Base-by-base conservation (phyloP, 164 flowering plant species). In the Stephania yunnanensis region DNA sequence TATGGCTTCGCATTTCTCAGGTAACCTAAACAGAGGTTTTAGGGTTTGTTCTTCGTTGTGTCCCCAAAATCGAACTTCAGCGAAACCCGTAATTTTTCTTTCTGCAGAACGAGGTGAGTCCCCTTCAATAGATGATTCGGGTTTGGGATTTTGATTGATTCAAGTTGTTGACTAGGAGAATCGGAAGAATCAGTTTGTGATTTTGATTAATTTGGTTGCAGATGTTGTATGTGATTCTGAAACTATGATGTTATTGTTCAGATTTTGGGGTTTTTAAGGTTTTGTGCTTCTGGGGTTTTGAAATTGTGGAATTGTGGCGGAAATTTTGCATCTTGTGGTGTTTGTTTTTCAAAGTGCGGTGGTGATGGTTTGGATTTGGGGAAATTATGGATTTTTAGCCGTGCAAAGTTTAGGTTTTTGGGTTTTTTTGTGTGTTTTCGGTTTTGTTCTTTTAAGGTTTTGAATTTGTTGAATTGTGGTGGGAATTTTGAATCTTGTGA, bases 51-150 rank as follows among this genome's bases (percentile, higher is more conserved):
- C 36, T 65, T 66, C 69, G 3, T 42, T 66, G 4, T 42, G 66
- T 66, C 2, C 30, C 12, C 66, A 29, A 25, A 42, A 29, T 13
- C 36, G 69, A 42, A 66, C 25, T 30, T 25, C 69, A 11, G 69
- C 69, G 5, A 66, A 66, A 66, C 69, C 69, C 69, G n/a, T 66
- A 25, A 29, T 25, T 66, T 42, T 6, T 74, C 15, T 15, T 17
- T 50, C 42, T 53, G 2, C 44, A 7, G 31, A 69, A 68, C 71
- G 50, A 68, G 77, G 77, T 75, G 69, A 75, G 66, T 42, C 6
- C 3, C 36, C 36, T 31, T 31, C 36, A 31, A 31, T 31, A 1
- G 36, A 31, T 31, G 36, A 31, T 31, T n/a, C n/a, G n/a, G n/a
- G n/a, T n/a, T n/a, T 31, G 36, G 36, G 36, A 31, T 31, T 1